Evolutionary conservation across 169 alveolate species (phyloP).

Genomic region (Plasmodium sp.): DNA sequence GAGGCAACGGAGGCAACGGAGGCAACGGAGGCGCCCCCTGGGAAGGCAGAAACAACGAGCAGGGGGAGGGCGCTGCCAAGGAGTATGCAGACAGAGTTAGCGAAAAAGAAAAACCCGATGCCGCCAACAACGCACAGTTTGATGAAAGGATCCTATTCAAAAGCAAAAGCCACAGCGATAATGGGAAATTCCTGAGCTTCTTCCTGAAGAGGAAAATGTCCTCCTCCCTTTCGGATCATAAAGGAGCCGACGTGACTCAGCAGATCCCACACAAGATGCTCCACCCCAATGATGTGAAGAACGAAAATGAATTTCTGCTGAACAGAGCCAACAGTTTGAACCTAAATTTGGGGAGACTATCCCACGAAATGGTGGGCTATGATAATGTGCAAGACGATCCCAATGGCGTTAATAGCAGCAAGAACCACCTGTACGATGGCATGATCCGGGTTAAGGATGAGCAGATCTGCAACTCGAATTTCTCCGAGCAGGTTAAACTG

Average conservation of each 20-base stretch:
- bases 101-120: background rate
- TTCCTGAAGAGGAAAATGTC: slow-evolving; percentile 11
- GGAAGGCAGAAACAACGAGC: background rate
- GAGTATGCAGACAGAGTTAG: background rate
- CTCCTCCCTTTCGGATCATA: slow-evolving; percentile 36
- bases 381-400: background rate
- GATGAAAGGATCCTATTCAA: background rate
- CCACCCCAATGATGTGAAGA: background rate
- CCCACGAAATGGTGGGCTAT: background rate
- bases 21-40: background rate
- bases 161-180: slow-evolving; percentile 53
- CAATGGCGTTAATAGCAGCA: background rate
- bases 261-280: background rate
- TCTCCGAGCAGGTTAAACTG: background rate
- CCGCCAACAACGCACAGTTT: background rate
- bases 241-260: background rate
- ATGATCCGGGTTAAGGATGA: slow-evolving; percentile 10
- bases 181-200: slow-evolving; percentile 6
- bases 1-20: background rate
- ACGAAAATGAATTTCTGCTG: slow-evolving; percentile 29
- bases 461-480: background rate
- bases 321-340: slow-evolving; percentile 50
- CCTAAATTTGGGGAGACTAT: background rate
- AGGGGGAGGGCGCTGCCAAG: background rate
- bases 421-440: background rate